Evolutionary conservation across 768 basidiomycete species (phyloP), one percentile per base, ranked within the genome.

Genomic region (Royoungia palumana): DNA sequence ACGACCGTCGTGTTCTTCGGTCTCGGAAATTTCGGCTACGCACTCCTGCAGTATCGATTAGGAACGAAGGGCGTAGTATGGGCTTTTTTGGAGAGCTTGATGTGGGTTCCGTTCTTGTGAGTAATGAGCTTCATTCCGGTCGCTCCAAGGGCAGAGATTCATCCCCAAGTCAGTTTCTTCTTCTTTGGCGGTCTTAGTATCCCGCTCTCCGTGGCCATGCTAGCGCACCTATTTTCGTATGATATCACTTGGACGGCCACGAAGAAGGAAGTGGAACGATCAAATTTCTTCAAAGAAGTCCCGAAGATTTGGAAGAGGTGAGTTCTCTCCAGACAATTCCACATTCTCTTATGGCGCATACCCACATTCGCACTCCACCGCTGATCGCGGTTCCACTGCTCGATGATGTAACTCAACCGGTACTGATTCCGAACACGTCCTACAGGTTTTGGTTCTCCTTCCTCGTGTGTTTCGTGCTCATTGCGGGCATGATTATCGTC

Each of bases 201-300:
- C 48, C 81, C 81, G 34, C 69, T 82, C 52, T 70, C 74, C 1
- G 65, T 74, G 27, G 79, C 82, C 4, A 71, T 83, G 35, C 68
- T 78, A 37, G 74, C 78, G 1, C 81, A 83, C 62, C 24, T 82
- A 17, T 76, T 81, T 60, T 78, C 79, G 30, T 83, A 80, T 56
- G 74, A 83, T 61, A 76, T 79, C 61, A 68, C 66, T 12, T 83
- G 81, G 82, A 71, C 73, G 5, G 74, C 80, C 27, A 83, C 81
- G 6, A 76, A 79, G 57, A 93, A 92, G 78, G 87, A 89, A 67
- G 89, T 94, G 35, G 85, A 93, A 67, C 76, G 81, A 41, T 89
- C 87, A 6, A 94, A 93, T 64, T 93, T 95, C 74, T 93, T 88
- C 79, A 80, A 87, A 47, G 92, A 95, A 66, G 82, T 93, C 20